A percentile compares a stretch with the other conserved stretches of the same genome.
These are phyloP conservation scores for Gracilaria gracilis DNA, from an alignment of 23 red algal genomes.

Conservation along the genomic window DNA sequence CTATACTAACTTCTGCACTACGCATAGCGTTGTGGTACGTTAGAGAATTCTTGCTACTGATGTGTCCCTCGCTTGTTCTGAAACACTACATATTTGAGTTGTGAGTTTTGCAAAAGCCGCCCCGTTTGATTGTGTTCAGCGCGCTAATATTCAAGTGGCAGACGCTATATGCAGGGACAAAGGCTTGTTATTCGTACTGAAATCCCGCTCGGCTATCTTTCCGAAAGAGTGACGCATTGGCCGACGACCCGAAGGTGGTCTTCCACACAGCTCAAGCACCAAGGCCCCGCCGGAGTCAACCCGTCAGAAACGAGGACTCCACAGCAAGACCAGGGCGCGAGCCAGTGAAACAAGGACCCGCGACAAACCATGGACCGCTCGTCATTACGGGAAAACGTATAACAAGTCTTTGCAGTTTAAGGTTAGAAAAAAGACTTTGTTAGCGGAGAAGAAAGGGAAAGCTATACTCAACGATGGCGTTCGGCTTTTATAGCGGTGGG, in stretches of 20 bases:
- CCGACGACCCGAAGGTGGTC: not conserved
- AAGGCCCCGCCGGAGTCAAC: conserved; percentile 15
- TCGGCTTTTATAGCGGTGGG: not conserved
- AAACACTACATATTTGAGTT: too few relatives aligned
- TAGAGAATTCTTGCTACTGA: too few relatives aligned
- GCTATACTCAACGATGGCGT: not conserved
- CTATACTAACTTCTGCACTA: too few relatives aligned
- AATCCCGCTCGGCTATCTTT: conserved; percentile 72
- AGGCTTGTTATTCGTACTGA: not conserved
- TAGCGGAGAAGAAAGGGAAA: conserved; percentile 3
- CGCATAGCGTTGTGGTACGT: too few relatives aligned
- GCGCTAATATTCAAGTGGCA: too few relatives aligned
- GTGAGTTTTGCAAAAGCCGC: too few relatives aligned
- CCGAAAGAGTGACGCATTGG: conserved; percentile 68
- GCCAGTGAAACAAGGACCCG: conserved; percentile 50
- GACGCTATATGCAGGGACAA: not conserved
- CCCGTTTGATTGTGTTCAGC: too few relatives aligned
- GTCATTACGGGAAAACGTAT: conserved; percentile 68
- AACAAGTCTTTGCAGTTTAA: conserved; percentile 78
- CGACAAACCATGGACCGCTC: conserved; percentile 48
- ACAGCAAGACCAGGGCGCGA: conserved; percentile 1
- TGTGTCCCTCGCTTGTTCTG: too few relatives aligned
- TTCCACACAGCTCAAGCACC: not conserved
- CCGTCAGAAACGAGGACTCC: conserved; percentile 49
- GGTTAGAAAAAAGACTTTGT: conserved; percentile 84